Percentiles rank a stretch among this genome's conserved stretches.
Evolutionary conservation across 192 early-diverging fungal genomes (phyloP).

Genomic region (Physocladia obscura): DNA sequence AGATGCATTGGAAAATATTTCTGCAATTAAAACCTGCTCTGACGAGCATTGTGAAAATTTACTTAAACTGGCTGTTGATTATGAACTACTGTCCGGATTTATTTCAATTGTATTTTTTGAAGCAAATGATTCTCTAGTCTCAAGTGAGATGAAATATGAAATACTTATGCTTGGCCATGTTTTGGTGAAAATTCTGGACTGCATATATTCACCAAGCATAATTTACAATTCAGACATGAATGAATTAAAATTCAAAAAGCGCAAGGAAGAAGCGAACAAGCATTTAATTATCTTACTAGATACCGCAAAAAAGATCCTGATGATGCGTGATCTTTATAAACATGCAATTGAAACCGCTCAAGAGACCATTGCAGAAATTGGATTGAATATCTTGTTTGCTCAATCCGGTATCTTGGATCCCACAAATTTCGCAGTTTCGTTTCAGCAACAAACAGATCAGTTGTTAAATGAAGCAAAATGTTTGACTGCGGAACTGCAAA

Average conservation of each 20-base stretch:
- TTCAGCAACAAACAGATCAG: slow-evolving; percentile 50
- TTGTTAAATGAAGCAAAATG: slow-evolving; percentile 43
- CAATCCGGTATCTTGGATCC: slow-evolving; percentile 57
- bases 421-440: slow-evolving; percentile 43
- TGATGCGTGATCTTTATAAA: slow-evolving; percentile 42
- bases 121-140: slow-evolving; percentile 33
- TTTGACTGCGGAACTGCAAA: slow-evolving; percentile 49
- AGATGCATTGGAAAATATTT: too few species aligned
- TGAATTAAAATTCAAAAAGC: slow-evolving; percentile 44
- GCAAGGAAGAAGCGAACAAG: slow-evolving; percentile 45
- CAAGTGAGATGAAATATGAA: too few species aligned
- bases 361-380: slow-evolving; percentile 48
- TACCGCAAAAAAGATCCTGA: slow-evolving; percentile 45
- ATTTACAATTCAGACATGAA: slow-evolving; percentile 59
- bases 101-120: slow-evolving; percentile 28
- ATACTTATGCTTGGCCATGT: too few species aligned
- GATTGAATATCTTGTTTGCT: slow-evolving; percentile 56
- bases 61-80: slow-evolving; percentile 26
- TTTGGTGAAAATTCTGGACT: too few species aligned
- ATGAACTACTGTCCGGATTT: slow-evolving; percentile 28
- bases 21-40: too few species aligned
- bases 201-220: slow-evolving; percentile 46
- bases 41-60: slow-evolving; percentile 25
- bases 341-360: slow-evolving; percentile 33
- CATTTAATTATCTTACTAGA: slow-evolving; percentile 34